Percentiles rank a stretch among this genome's conserved stretches.
phyloP scores from a whole-genome alignment of 768 basidiomycete species.

The Sporobolomyces phaffii region DNA sequence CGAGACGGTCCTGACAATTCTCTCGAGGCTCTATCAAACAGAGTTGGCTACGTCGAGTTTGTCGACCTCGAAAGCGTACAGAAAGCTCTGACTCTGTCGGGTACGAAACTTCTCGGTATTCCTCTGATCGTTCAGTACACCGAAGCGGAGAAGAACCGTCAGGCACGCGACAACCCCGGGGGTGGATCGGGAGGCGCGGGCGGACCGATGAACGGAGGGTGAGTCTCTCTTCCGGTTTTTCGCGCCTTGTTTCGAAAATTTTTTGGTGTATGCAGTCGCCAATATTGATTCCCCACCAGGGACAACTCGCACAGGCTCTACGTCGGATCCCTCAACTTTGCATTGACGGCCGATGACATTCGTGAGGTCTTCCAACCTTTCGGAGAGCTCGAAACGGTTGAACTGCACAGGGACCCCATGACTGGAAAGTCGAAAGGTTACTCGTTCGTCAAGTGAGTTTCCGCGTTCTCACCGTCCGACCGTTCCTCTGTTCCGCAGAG shows the following conservation, averaged over 20 bases:
- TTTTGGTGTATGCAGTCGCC: background rate
- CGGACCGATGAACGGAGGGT: conserved; percentile 34
- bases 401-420: conserved; percentile 89
- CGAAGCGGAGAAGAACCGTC: conserved; percentile 76
- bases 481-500: too few relatives aligned
- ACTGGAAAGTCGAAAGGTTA: conserved; percentile 96
- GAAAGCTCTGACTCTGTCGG: conserved; percentile 79
- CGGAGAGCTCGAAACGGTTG: conserved; percentile 95
- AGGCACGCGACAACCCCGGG: conserved; percentile 15
- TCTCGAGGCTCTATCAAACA: conserved; percentile 44
- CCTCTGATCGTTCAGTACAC: conserved; percentile 95
- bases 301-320: conserved; percentile 64
- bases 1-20: background rate
- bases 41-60: conserved; percentile 98
- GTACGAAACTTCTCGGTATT: conserved; percentile 95
- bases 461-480: background rate
- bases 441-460: conserved; percentile 85
- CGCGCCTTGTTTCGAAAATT: background rate
- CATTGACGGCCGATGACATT: conserved; percentile 92
- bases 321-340: conserved; percentile 93
- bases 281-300: background rate
- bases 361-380: conserved; percentile 99
- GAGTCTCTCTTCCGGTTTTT: background rate
- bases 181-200: background rate
- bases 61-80: conserved; percentile 82